Base-by-base conservation (phyloP, 1,284 basidiomycete genomes). In the Ceratorhiza oryzae-sativae region DNA sequence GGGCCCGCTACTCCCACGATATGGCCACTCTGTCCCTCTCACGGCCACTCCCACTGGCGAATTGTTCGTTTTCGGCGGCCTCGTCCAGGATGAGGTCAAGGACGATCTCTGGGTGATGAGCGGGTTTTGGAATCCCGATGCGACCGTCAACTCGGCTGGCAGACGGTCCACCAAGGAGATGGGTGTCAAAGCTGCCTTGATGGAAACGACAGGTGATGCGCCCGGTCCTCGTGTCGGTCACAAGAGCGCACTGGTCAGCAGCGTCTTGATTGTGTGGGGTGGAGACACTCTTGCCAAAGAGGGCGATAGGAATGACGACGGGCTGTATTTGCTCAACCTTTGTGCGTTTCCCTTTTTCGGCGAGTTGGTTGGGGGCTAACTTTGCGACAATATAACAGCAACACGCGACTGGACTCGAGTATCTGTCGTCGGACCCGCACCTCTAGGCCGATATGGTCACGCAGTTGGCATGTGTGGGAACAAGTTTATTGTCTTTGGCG, bases 221-320 rank as follows among this genome's bases (percentile, higher is more conserved):
- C 97, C 97, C 0, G 88, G 90, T 15, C 90, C 95, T 0, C 86
- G 97, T 75, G 95, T 99, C 18, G 97, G 97, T 0, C 97, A 99
- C 83, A 94, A 96, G 1, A 92, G 93, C 79, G 96, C 96, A 15
- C 89, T 98, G 58, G 94, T 98, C 72, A 95, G 94, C 80, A 95
- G 94, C 77, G 96, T 98, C 58, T 85, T 99, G 76, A 94, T 99
- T 74, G 91, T 98, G 4, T 99, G 97, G 96, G 97, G 97, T 72
- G 97, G 97, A 39, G 97, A 99, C 80, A 99, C 97, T 2, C 92
- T 90, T 81, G 84, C 88, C 23, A 86, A 86, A 73, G 86, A 88
- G 12, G 84, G 86, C 12, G 95, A 97, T 76, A 88, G 87, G 77
- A 94, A 97, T 81, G 97, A 99, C 80, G 94, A 98, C 79, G 92